Conservation (phyloP, 1,139 yeast genomes). For the Kodamaea sp. region DNA sequence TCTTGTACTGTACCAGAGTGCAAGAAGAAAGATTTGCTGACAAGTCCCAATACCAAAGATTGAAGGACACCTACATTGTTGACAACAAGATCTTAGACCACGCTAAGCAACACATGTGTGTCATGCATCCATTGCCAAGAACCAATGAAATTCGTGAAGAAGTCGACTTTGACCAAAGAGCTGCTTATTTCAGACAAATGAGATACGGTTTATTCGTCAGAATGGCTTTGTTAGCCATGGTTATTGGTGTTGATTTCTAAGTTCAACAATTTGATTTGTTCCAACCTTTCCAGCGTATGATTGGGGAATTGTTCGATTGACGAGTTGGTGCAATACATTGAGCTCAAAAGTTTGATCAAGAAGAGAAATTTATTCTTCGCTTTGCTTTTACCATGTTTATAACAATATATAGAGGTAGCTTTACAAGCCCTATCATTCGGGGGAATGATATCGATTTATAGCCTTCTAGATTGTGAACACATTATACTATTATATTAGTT, state of each 20-base stretch:
- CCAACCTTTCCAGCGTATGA: conserved; percentile 3
- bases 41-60: conserved; percentile 74
- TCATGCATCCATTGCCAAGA: conserved; percentile 99
- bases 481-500: too few species aligned
- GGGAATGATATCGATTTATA: conserved; percentile 14
- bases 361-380: too few species aligned
- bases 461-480: too few species aligned
- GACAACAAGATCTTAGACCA: conserved; percentile 87
- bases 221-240: conserved; percentile 98
- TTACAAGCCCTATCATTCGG: conserved; percentile 10
- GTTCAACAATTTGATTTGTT: not conserved
- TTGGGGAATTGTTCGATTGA: conserved; percentile 18
- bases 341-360: too few species aligned
- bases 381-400: too few species aligned
- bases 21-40: conserved; percentile 94
- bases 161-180: conserved; percentile 98
- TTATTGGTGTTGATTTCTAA: conserved; percentile 77
- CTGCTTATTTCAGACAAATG: conserved; percentile 99
- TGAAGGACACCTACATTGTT: conserved; percentile 89
- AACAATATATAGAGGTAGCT: too few species aligned
- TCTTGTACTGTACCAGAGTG: conserved; percentile 95
- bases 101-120: conserved; percentile 98
- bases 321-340: not conserved
- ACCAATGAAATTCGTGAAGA: conserved; percentile 95
- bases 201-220: conserved; percentile 96